Evolutionary conservation across 495 filamentous ascomycete genomes (phyloP), one percentile per base, ranked within the genome.

Genomic region (Aspergillus sparsus): DNA sequence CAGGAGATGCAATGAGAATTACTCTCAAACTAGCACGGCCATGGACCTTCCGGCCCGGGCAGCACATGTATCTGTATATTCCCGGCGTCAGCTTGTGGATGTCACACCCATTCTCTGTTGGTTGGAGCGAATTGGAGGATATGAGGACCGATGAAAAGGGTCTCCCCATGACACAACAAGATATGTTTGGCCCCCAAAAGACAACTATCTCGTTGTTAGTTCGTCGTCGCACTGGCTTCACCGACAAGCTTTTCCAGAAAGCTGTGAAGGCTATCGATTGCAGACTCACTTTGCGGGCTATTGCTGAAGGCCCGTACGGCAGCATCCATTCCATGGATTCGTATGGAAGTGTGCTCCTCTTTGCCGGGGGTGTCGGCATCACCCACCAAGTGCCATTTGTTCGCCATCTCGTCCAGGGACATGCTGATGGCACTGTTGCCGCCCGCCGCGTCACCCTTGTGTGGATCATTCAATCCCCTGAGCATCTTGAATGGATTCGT

Each of bases 331-430:
- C 83, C 45, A 87, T 97, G 63, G 84, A 91, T 74, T 95, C 90
- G 15, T 98, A 97, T 74, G 92, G 94, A 47, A 92, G 92, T 42
- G 85, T 87, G 41, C 82, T 98, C 57, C 86, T 98, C 62, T 91
- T 97, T 66, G 92, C 92, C 47, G 94, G 92, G 60, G 91, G 93
- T 56, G 88, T 92, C 10, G 94, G 94, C 55, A 97, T 98, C 75
- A 96, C 94, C 0, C 93, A 97, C 71, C 90, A 94, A 70, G 84
- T 98, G 21, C 89, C 90, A n/a, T 93, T 92, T 68, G 78, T 97
- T 36, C 89, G 87, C 33, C 88, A 91, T 51, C 80, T 98, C 8
- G 83, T 97, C 56, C 75, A 85, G 21, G 88, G 86, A 11, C 90
- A 85, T 74, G 83, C 85, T 57, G 81, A 88, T 6, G 85, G 87